Percentiles rank a stretch among this genome's conserved stretches.
Conservation (phyloP, 345 rosid genomes). For the Physaria fendleri region DNA sequence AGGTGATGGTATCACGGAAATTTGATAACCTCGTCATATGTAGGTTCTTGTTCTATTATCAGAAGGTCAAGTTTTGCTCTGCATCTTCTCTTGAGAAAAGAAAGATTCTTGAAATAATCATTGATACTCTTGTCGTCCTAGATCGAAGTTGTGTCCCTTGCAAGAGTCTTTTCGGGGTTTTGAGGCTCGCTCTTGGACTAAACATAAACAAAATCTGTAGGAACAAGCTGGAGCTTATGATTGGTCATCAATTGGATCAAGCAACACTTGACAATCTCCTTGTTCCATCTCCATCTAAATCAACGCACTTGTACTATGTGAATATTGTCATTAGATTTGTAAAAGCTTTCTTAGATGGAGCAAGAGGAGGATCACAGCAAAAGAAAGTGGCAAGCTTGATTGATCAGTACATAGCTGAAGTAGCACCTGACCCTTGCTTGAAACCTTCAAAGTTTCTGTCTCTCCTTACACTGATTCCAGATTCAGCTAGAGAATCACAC, state of each 20-base stretch:
- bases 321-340: too few relatives aligned
- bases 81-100: constrained; percentile 44
- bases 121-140: constrained; percentile 49
- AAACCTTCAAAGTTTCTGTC: constrained; percentile 66
- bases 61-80: constrained; percentile 48
- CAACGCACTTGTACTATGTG: too few relatives aligned
- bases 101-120: constrained; percentile 41
- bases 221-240: constrained; percentile 70
- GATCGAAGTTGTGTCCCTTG: constrained; percentile 50
- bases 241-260: constrained; percentile 68
- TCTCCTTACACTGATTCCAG: constrained; percentile 55
- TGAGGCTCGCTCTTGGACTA: constrained; percentile 44
- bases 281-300: too few relatives aligned
- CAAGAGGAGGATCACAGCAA: too few relatives aligned
- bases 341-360: too few relatives aligned
- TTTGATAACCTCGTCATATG: constrained; percentile 47
- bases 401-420: constrained; percentile 79
- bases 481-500: constrained; percentile 56
- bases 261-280: constrained; percentile 80
- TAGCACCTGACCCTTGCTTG: constrained; percentile 84
- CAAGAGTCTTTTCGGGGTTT: constrained; percentile 71
- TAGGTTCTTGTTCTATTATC: constrained; percentile 77
- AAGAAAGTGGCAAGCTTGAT: too few relatives aligned
- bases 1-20: constrained; percentile 53
- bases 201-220: constrained; percentile 43